Base-by-base conservation (phyloP, 1,139 yeast species). In the Kodamaea alishanica region DNA sequence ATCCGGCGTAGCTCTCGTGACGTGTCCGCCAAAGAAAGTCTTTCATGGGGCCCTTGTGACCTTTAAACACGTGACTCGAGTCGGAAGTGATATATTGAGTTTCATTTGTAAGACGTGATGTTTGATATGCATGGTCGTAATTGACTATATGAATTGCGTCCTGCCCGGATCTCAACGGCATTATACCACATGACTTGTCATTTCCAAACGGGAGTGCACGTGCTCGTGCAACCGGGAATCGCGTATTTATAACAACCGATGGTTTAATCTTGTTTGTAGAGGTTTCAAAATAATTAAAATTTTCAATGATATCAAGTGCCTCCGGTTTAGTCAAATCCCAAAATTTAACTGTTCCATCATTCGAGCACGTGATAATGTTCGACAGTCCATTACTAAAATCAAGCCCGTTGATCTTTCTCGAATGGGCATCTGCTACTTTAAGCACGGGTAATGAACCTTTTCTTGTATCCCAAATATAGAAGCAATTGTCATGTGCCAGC, bases 161-260 rank as follows among this genome's bases (percentile, higher is more conserved):
- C 20, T 75, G 72, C 3, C 97, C 97, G 0, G 95, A 97, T 39
- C 95, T 65, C 39, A 85, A 67, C 0, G 98, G 98, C 88, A 89
- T 85, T 4, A 92, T 77, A 8, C 94, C 87, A 56, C 92, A 85
- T 2, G 75, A 55, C 34, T 55, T 59, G n/a, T 92, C 96, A 22
- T 74, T 68, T 1, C 97, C 97, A 67, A 89, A 88, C 0, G 98
- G 98, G 25, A 90, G 65, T 41, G 82, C 81, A 34, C 97, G 67
- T 0, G 97, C 95, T 47, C 96, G 71, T 63, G 95, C 81, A 1
- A 92, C 86, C 0, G 97, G 97, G 56, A 83, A 90, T 34, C 76
- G 85, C 0, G 96, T 80, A 11, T 72, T 60, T 0, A 92, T 75
- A 0, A 84, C 77, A 31, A 77, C 77, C 6, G 73, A 64, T 0